Conservation (phyloP, 1,139 yeast species). For the Taphrina confusa region DNA sequence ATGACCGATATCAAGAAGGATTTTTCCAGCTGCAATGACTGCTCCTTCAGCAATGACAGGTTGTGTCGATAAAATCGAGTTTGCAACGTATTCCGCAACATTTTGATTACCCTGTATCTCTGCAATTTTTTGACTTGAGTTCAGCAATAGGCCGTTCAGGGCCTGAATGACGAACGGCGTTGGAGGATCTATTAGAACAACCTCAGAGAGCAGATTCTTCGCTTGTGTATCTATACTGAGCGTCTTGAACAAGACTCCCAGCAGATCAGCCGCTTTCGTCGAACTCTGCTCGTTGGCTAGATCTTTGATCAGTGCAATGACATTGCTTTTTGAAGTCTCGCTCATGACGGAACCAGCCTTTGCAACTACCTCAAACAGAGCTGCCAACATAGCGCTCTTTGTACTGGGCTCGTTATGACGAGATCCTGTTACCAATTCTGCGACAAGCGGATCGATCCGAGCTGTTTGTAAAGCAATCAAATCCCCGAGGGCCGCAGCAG, state of each 20-base stretch:
- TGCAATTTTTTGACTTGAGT: slow-evolving; percentile 20
- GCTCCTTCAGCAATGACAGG: slow-evolving; percentile 75
- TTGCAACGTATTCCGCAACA: slow-evolving; percentile 54
- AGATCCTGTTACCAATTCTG: slow-evolving; percentile 37
- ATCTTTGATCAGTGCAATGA: slow-evolving; percentile 74
- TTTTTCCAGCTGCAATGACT: slow-evolving; percentile 79
- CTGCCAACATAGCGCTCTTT: slow-evolving; percentile 80
- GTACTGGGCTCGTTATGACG: slow-evolving; percentile 47
- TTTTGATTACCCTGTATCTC: slow-evolving; percentile 40
- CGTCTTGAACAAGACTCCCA: slow-evolving; percentile 25
- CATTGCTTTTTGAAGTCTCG: slow-evolving; percentile 67
- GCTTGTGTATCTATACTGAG: slow-evolving; percentile 9
- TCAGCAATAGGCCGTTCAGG: slow-evolving; percentile 15
- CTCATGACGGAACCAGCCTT: slow-evolving; percentile 78
- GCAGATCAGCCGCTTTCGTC: slow-evolving; percentile 25
- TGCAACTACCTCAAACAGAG: slow-evolving; percentile 76
- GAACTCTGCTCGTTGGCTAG: slow-evolving; percentile 46
- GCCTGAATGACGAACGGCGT: slow-evolving; percentile 2
- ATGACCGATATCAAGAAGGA: slow-evolving; percentile 48
- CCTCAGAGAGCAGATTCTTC: slow-evolving; percentile 4
- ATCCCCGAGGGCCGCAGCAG: slow-evolving; percentile 85
- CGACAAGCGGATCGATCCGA: slow-evolving; percentile 84
- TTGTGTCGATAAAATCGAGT: slow-evolving; percentile 44
- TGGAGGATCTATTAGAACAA: slow-evolving; percentile 23
- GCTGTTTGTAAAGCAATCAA: slow-evolving; percentile 80